Evolutionary conservation across 768 basidiomycete genomes (phyloP).

Genomic region (Leucocoprinus leucothites): DNA sequence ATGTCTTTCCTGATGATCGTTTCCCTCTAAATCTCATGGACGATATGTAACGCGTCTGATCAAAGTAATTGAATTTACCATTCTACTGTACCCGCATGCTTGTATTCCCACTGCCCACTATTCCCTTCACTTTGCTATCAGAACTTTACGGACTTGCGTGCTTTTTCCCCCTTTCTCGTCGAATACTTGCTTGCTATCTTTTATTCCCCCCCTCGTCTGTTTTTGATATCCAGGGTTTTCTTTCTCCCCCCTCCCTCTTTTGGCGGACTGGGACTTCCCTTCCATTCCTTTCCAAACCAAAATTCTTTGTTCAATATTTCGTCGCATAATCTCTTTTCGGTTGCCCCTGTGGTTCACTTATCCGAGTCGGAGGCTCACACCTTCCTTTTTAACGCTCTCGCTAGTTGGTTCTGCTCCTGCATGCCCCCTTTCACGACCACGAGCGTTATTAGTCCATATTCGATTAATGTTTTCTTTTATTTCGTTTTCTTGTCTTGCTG

Average conservation of each 20-base stretch:
- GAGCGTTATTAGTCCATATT: neutral
- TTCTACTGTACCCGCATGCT: conserved; percentile 15
- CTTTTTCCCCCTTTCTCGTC: neutral
- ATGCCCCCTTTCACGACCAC: neutral
- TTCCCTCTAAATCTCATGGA: conserved; percentile 14
- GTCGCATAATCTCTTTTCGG: conserved; percentile 9
- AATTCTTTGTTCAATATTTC: conserved; percentile 6
- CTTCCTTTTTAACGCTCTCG: neutral
- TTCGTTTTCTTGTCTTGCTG: conserved; percentile 3
- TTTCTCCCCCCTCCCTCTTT: conserved; percentile 6
- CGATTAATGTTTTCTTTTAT: conserved; percentile 1
- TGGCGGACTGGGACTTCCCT: conserved; percentile 10
- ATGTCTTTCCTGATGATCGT: conserved; percentile 7
- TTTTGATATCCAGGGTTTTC: conserved; percentile 2
- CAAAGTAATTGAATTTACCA: conserved; percentile 12
- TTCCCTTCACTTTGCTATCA: conserved; percentile 8
- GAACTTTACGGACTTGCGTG: neutral
- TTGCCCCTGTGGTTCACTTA: neutral
- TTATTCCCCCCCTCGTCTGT: conserved; percentile 1
- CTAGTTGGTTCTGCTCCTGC: neutral
- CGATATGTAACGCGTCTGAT: conserved; percentile 6
- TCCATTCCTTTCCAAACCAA: conserved; percentile 11
- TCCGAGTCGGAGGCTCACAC: conserved; percentile 9
- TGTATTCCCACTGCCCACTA: conserved; percentile 13
- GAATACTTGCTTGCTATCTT: neutral